Conservation (phyloP, 768 basidiomycete species). For the Suillus brevipes region DNA sequence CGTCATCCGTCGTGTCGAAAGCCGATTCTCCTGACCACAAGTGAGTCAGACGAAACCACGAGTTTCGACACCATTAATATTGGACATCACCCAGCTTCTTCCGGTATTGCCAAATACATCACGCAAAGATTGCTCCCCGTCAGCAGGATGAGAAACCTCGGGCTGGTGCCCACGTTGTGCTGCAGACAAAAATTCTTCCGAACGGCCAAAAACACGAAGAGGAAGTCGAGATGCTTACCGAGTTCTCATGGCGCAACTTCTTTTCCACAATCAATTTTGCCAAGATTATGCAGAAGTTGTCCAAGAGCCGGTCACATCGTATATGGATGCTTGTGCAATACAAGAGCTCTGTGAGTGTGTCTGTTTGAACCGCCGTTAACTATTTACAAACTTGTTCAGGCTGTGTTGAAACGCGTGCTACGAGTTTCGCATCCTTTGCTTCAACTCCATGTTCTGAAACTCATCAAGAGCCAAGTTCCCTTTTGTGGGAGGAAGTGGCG, state of each 20-base stretch:
- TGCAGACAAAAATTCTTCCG: constrained; percentile 58
- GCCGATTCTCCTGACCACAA: constrained; percentile 87
- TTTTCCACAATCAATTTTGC: constrained; percentile 97
- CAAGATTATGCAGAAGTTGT: constrained; percentile 96
- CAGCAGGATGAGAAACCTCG: constrained; percentile 65
- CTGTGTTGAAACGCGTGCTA: constrained; percentile 92
- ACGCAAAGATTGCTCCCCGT: constrained; percentile 64
- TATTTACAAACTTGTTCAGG: constrained; percentile 46
- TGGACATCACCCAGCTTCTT: constrained; percentile 71
- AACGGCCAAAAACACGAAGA: constrained; percentile 79
- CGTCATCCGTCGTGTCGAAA: constrained; percentile 79
- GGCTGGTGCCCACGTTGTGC: constrained; percentile 56
- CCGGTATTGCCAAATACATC: constrained; percentile 83
- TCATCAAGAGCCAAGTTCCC: constrained; percentile 98
- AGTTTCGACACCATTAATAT: not conserved
- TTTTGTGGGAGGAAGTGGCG: constrained; percentile 98
- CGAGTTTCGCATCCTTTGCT: constrained; percentile 92
- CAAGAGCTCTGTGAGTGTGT: constrained; percentile 86
- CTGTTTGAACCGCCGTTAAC: not conserved
- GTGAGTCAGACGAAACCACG: constrained; percentile 40
- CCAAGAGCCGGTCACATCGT: constrained; percentile 90
- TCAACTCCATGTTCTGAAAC: constrained; percentile 91
- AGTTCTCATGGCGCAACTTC: constrained; percentile 98
- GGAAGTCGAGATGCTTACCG: constrained; percentile 88
- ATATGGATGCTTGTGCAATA: constrained; percentile 97